A percentile compares a stretch with the other conserved stretches of the same genome.
These are phyloP conservation scores for Haplosporangium gracile DNA, from an alignment of 192 early-diverging fungal genomes.

Conservation along the genomic window DNA sequence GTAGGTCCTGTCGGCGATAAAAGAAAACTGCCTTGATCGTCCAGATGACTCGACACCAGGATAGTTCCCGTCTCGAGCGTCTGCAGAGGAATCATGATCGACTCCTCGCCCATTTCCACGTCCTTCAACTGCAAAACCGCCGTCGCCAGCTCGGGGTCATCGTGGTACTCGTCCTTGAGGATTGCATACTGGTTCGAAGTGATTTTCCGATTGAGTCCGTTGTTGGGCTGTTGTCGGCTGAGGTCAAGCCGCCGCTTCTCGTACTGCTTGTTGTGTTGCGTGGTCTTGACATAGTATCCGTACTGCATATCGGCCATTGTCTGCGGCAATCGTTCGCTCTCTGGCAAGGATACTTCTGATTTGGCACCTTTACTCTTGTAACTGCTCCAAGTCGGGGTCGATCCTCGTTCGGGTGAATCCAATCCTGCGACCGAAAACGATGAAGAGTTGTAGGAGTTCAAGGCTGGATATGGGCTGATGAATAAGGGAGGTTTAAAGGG, in stretches of 20 bases:
- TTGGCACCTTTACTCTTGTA: neutral
- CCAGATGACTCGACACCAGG: slow-evolving; percentile 26
- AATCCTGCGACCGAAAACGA: neutral
- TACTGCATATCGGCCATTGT: slow-evolving; percentile 36
- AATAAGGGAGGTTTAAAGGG: slow-evolving; percentile 25
- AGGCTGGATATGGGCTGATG: slow-evolving; percentile 6
- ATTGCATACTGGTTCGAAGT: slow-evolving; percentile 13
- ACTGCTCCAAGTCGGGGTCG: neutral
- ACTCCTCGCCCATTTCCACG: slow-evolving; percentile 42
- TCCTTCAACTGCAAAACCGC: slow-evolving; percentile 25
- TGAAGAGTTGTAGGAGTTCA: neutral
- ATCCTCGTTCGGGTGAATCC: neutral
- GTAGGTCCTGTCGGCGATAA: neutral
- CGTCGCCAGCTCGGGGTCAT: slow-evolving; percentile 24
- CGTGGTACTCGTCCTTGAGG: neutral
- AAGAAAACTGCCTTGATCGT: neutral
- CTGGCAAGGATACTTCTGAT: slow-evolving; percentile 3
- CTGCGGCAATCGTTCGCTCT: slow-evolving; percentile 27
- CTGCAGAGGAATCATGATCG: slow-evolving; percentile 13
- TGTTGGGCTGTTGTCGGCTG: neutral
- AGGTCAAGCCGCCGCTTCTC: neutral
- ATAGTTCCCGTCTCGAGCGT: slow-evolving; percentile 17
- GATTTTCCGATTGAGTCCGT: neutral
- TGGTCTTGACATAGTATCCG: slow-evolving; percentile 23
- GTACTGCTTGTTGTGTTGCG: slow-evolving; percentile 39